These are phyloP conservation scores for Poa annua DNA, from an alignment of 176 grass and related monocot species.

Conservation along the genomic window DNA sequence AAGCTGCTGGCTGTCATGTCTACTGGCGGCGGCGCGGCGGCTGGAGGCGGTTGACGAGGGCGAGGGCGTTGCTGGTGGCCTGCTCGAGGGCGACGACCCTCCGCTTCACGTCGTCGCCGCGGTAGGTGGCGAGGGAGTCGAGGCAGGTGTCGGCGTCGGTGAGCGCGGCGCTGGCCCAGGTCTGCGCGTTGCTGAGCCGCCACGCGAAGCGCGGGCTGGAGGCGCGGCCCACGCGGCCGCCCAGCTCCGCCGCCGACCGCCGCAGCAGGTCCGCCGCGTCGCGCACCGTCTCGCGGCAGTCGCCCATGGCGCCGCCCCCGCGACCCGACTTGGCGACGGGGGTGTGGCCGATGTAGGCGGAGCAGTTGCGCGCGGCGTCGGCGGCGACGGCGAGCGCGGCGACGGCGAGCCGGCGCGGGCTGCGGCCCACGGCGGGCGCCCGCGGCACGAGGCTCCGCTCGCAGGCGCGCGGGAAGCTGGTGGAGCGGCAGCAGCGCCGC, in stretches of 20 bases:
- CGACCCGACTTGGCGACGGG: neutral
- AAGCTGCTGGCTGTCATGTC: too few relatives aligned
- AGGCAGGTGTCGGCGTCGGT: constrained; percentile 75
- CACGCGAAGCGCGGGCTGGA: constrained; percentile 53
- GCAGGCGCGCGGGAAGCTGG: constrained; percentile 54
- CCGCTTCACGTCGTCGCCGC: constrained; percentile 35
- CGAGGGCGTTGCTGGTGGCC: constrained; percentile 79
- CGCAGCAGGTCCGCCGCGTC: constrained; percentile 63
- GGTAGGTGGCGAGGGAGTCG: constrained; percentile 59
- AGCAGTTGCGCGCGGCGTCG: constrained; percentile 55
- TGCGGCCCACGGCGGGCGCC: too few relatives aligned
- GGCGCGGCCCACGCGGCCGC: constrained; percentile 47
- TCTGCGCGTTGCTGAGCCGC: constrained; percentile 77
- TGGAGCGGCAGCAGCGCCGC: constrained; percentile 52
- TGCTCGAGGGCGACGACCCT: constrained; percentile 52
- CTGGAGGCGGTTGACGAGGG: constrained; percentile 71
- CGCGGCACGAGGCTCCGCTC: too few relatives aligned
- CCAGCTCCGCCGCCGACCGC: constrained; percentile 65
- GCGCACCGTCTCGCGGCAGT: constrained; percentile 64
- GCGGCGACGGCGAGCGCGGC: constrained; percentile 65
- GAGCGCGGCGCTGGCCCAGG: constrained; percentile 84
- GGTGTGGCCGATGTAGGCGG: constrained; percentile 46
- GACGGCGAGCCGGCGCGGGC: constrained; percentile 28
- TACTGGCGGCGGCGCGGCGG: neutral
- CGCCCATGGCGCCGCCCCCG: constrained; percentile 48